phyloP scores from a whole-genome alignment of 192 early-diverging fungal genomes.

The Coemansia sp. region DNA sequence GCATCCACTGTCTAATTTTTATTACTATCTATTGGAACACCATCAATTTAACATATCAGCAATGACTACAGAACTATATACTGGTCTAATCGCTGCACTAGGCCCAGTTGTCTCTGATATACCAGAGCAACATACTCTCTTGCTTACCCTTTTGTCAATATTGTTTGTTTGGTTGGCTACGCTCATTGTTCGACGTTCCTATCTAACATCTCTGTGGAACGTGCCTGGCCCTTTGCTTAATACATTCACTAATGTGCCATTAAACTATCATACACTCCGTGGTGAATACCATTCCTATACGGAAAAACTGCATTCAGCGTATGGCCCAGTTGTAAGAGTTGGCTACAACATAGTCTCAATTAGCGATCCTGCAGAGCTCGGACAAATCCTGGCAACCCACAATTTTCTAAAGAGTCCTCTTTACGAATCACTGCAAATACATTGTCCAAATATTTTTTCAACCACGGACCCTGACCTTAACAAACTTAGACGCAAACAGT shows the following conservation, averaged over 20 bases:
- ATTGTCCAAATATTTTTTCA: slow-evolving; percentile 26
- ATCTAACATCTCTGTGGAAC: slow-evolving; percentile 16
- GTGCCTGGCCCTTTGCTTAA: slow-evolving; percentile 35
- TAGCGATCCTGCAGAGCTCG: slow-evolving; percentile 14
- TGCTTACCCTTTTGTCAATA: not conserved
- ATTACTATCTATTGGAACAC: too few species aligned
- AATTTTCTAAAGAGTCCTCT: slow-evolving; percentile 29
- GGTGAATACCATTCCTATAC: slow-evolving; percentile 34
- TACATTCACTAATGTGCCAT: slow-evolving; percentile 22
- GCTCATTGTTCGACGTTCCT: not conserved
- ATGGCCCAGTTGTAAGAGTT: slow-evolving; percentile 45
- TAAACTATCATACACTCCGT: slow-evolving; percentile 10
- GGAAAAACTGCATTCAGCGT: slow-evolving; percentile 21
- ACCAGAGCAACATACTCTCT: not conserved
- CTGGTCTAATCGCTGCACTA: not conserved
- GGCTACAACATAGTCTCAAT: slow-evolving; percentile 35
- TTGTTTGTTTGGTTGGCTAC: not conserved
- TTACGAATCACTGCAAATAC: slow-evolving; percentile 18
- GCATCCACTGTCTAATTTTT: too few species aligned
- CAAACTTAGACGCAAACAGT: slow-evolving; percentile 24
- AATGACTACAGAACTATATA: not conserved
- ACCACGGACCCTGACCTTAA: slow-evolving; percentile 39
- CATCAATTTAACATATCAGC: too few species aligned
- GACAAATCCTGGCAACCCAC: slow-evolving; percentile 39
- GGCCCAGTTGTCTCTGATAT: not conserved